Percentiles rank a stretch among this genome's conserved stretches.
These are phyloP conservation scores for Salix brachista DNA, from an alignment of 345 rosid genomes.

Conservation along the genomic window DNA sequence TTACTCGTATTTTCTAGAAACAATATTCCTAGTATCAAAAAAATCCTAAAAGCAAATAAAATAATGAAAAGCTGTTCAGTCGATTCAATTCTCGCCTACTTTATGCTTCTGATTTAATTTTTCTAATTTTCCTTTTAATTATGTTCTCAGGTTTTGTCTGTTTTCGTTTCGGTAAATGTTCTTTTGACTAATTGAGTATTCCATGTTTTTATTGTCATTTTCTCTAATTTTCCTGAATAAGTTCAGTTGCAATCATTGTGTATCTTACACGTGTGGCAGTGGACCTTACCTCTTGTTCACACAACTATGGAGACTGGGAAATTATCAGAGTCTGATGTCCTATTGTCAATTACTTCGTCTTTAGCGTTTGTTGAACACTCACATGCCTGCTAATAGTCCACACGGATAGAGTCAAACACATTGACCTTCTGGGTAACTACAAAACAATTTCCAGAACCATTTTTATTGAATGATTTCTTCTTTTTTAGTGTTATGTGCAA, in stretches of 20 bases:
- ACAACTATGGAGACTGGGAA: no score
- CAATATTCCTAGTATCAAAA: no score
- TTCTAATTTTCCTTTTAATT: no score
- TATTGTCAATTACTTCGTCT: background rate
- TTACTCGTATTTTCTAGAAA: no score
- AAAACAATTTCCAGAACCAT: background rate
- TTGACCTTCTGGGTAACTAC: background rate
- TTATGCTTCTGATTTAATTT: no score
- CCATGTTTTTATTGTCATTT: background rate
- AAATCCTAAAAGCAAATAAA: no score
- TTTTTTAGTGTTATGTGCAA: background rate
- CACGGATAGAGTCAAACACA: background rate
- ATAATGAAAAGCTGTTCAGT: background rate
- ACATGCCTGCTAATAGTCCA: background rate
- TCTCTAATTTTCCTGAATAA: background rate
- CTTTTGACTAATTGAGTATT: no score
- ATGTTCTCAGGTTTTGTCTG: background rate
- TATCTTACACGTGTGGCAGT: background rate
- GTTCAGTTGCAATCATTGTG: background rate
- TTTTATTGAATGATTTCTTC: no score
- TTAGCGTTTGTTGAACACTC: background rate
- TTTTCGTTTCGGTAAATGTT: background rate
- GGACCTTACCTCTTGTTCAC: background rate
- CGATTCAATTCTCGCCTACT: background rate
- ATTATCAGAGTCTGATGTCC: background rate